Evolutionary conservation across 495 filamentous ascomycete species (phyloP).

Genomic region (Daldinia vernicosa): DNA sequence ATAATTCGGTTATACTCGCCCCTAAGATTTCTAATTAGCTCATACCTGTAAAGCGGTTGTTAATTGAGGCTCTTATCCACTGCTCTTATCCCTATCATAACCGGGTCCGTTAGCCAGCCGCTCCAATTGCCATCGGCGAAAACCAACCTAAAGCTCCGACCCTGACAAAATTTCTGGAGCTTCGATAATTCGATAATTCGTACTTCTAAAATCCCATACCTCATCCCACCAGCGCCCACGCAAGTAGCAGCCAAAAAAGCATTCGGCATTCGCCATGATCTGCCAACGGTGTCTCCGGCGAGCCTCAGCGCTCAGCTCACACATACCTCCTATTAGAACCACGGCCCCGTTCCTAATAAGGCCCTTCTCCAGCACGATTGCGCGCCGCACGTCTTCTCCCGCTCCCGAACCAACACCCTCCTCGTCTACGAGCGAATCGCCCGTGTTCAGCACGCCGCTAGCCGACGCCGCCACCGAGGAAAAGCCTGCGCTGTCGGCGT

Average conservation of each 20-base stretch:
- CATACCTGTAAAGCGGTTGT: background rate
- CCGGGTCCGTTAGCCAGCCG: background rate
- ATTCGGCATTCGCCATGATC: conserved; percentile 53
- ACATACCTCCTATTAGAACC: conserved; percentile 28
- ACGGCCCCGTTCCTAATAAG: conserved; percentile 16
- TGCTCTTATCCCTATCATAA: background rate
- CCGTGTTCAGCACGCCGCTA: conserved; percentile 35
- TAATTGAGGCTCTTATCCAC: background rate
- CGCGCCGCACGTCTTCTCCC: conserved; percentile 42
- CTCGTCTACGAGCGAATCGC: conserved; percentile 33
- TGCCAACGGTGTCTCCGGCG: conserved; percentile 57
- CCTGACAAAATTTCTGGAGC: conserved; percentile 58
- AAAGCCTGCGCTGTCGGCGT: conserved; percentile 51
- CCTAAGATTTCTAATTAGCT: background rate
- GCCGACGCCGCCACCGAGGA: conserved; percentile 24
- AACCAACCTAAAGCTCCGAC: conserved; percentile 41
- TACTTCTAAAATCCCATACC: conserved; percentile 1
- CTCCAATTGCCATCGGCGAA: conserved; percentile 32
- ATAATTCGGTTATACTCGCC: background rate
- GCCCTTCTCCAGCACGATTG: conserved; percentile 47
- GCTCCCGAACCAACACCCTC: conserved; percentile 38
- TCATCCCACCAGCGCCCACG: background rate
- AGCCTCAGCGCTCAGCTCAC: conserved; percentile 45
- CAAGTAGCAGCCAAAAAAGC: background rate
- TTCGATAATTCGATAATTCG: conserved; percentile 33